Evolutionary conservation across 495 filamentous ascomycete species (phyloP).

Genomic region (Aspergillus cristatus): DNA sequence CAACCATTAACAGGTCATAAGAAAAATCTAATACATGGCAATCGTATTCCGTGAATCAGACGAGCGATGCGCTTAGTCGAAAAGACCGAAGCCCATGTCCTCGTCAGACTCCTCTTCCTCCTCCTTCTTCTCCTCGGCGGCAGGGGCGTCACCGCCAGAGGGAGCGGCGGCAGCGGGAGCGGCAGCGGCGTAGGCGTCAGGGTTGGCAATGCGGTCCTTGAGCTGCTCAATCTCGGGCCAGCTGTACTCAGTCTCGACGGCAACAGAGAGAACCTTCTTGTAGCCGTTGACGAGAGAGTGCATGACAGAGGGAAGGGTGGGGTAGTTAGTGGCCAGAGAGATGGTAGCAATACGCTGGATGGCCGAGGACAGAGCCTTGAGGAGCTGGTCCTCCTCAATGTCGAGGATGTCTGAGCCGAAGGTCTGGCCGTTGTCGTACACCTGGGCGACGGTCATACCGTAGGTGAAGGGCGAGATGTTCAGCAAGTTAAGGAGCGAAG

Average conservation of each 20-base stretch:
- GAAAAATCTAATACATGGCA: conserved; percentile 37
- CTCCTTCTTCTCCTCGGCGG: conserved; percentile 47
- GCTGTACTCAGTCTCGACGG: conserved; percentile 81
- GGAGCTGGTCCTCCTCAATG: conserved; percentile 85
- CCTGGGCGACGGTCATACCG: conserved; percentile 89
- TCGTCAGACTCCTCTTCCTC: conserved; percentile 39
- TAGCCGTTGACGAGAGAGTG: conserved; percentile 93
- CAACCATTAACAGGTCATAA: conserved; percentile 19
- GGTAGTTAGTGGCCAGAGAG: conserved; percentile 87
- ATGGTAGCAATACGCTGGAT: conserved; percentile 80
- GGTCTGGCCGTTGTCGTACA: conserved; percentile 92
- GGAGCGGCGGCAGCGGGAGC: conserved; percentile 55
- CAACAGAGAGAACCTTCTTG: conserved; percentile 93
- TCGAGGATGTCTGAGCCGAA: conserved; percentile 81
- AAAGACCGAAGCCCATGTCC: conserved; percentile 49
- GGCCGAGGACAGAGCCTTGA: conserved; percentile 72
- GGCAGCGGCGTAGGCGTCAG: conserved; percentile 80
- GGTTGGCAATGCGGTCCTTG: conserved; percentile 98
- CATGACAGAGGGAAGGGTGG: conserved; percentile 90
- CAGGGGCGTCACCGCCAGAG: conserved; percentile 38
- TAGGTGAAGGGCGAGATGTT: conserved; percentile 99
- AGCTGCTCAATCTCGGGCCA: conserved; percentile 95
- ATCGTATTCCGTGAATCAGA: conserved; percentile 17
- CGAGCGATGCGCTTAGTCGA: conserved; percentile 40
- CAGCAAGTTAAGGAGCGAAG: conserved; percentile 96